phyloP scores from a whole-genome alignment of 2,329 filamentous ascomycete species.

The Rugonectria rugulosa region DNA sequence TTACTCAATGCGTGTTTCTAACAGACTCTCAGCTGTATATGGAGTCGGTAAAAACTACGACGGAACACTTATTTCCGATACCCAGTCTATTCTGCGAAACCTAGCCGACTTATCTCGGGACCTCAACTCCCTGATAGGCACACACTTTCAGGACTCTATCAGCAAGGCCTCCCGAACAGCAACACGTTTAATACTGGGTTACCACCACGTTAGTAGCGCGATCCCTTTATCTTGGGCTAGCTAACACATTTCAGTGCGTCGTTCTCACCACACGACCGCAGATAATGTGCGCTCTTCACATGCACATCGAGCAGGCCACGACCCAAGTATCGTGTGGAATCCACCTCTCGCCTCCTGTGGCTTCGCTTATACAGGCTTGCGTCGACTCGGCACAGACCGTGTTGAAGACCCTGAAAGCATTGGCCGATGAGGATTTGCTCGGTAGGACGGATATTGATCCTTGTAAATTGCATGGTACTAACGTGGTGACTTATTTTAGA shows the following conservation, averaged over 20 bases:
- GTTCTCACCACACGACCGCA: constrained; percentile 41
- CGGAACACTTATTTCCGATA: constrained; percentile 38
- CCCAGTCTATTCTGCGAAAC: constrained; percentile 38
- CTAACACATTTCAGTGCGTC: constrained; percentile 33
- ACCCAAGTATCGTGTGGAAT: constrained; percentile 26
- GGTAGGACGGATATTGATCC: constrained; percentile 11
- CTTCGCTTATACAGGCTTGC: constrained; percentile 40
- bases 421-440: constrained; percentile 41
- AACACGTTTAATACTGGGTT: constrained; percentile 36
- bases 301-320: constrained; percentile 40
- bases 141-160: constrained; percentile 40
- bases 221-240: too few species aligned
- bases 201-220: constrained; percentile 30
- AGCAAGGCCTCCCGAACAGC: constrained; percentile 40
- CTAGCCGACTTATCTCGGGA: constrained; percentile 38
- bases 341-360: constrained; percentile 34
- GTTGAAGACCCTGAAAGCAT: constrained; percentile 34
- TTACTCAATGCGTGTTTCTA: fast-evolving
- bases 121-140: constrained; percentile 36
- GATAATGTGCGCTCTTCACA: constrained; percentile 44
- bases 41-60: constrained; percentile 40
- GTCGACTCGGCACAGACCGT: constrained; percentile 41
- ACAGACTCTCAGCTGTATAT: constrained; percentile 27
- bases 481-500: constrained; percentile 8
- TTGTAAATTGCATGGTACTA: fast-evolving